Percentiles rank a stretch among this genome's conserved stretches.
Conservation (phyloP, 495 filamentous ascomycete genomes). For the Lasiosphaeriaceae sp. region DNA sequence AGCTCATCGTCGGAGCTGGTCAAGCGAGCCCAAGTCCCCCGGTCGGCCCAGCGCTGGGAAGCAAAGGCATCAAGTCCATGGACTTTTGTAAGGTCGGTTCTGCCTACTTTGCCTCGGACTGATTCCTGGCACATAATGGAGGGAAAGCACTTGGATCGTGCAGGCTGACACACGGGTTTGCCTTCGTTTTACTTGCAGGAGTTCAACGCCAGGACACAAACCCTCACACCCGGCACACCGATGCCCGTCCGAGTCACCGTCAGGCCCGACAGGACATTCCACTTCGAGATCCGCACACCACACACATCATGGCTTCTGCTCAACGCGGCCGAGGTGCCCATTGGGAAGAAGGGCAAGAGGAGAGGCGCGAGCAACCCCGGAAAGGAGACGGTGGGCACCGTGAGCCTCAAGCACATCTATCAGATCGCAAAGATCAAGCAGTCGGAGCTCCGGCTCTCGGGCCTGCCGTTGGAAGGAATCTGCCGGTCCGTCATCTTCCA, state of each 20-base stretch:
- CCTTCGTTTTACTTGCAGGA: constrained; percentile 54
- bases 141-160: neutral
- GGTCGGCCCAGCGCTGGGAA: constrained; percentile 92
- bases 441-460: constrained; percentile 73
- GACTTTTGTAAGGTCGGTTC: constrained; percentile 92
- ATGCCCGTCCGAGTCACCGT: constrained; percentile 89
- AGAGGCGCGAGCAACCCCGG: constrained; percentile 75
- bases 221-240: constrained; percentile 78
- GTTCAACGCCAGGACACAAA: constrained; percentile 92
- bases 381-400: constrained; percentile 71
- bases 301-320: constrained; percentile 84
- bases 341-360: constrained; percentile 70
- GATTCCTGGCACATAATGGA: too few relatives aligned
- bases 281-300: constrained; percentile 90
- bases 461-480: constrained; percentile 73
- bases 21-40: constrained; percentile 95
- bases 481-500: constrained; percentile 83
- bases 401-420: constrained; percentile 94
- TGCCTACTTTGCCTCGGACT: too few relatives aligned
- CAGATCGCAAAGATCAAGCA: constrained; percentile 98
- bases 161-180: constrained; percentile 4
- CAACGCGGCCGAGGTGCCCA: constrained; percentile 69
- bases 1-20: constrained; percentile 97
- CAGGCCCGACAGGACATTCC: constrained; percentile 87
- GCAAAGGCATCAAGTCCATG: constrained; percentile 98